These are phyloP conservation scores for Cubamyces lactineus DNA, from an alignment of 768 basidiomycete species.

Conservation along the genomic window DNA sequence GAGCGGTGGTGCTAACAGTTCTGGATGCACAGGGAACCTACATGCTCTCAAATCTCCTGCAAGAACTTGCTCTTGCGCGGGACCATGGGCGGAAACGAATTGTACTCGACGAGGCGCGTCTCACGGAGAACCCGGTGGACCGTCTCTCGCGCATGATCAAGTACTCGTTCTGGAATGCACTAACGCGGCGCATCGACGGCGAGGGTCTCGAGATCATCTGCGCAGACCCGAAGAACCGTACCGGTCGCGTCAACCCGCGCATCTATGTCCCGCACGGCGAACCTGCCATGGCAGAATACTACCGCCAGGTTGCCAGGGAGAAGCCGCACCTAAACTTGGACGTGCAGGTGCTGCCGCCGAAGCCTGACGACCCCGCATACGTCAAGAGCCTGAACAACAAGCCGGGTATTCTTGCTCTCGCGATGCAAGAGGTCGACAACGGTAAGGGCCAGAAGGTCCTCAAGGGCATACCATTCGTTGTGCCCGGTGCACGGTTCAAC, in stretches of 20 bases:
- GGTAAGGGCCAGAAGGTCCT: conserved; percentile 76
- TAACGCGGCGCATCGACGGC: conserved; percentile 95
- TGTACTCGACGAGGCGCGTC: conserved; percentile 97
- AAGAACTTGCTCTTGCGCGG: conserved; percentile 94
- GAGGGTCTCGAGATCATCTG: conserved; percentile 97
- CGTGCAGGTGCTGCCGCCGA: conserved; percentile 85
- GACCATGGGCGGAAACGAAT: conserved; percentile 96
- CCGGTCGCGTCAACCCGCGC: conserved; percentile 84
- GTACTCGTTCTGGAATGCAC: conserved; percentile 97
- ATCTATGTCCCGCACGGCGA: conserved; percentile 96
- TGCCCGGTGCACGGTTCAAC: conserved; percentile 94
- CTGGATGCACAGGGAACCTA: conserved; percentile 78
- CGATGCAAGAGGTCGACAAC: conserved; percentile 91
- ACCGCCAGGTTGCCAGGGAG: conserved; percentile 84
- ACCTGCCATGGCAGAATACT: conserved; percentile 94
- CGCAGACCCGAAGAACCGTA: conserved; percentile 97
- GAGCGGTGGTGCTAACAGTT: background rate
- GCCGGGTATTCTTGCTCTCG: conserved; percentile 91
- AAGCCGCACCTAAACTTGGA: conserved; percentile 95
- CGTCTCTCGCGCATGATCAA: conserved; percentile 97
- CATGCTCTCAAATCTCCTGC: conserved; percentile 98
- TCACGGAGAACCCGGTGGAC: conserved; percentile 97
- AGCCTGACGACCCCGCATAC: conserved; percentile 84
- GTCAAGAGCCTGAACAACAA: conserved; percentile 94
- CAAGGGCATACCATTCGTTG: conserved; percentile 95